Conservation (phyloP, 2,329 filamentous ascomycete genomes). For the Fusarium coffeatum region DNA sequence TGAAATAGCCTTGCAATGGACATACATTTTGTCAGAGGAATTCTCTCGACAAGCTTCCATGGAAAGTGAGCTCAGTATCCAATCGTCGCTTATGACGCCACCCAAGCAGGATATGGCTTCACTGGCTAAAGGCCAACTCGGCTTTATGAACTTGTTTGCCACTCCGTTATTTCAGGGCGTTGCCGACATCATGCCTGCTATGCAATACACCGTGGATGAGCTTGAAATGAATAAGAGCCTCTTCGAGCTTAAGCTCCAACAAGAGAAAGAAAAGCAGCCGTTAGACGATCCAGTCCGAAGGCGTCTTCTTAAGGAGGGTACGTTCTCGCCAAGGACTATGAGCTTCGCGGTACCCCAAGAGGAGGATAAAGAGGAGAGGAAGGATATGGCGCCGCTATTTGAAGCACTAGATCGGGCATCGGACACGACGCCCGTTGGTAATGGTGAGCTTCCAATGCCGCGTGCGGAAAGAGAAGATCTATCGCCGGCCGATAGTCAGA, state of each 20-base stretch:
- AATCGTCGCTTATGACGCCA: conserved; percentile 85
- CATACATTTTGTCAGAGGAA: conserved; percentile 92
- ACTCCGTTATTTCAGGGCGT: conserved; percentile 91
- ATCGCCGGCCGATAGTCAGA: conserved; percentile 45
- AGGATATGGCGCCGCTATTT: conserved; percentile 26
- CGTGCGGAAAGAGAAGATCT: conserved; percentile 44
- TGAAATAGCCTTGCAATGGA: conserved; percentile 87
- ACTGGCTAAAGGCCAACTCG: conserved; percentile 87
- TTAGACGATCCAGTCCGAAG: conserved; percentile 54
- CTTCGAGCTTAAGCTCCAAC: conserved; percentile 76
- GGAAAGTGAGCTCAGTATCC: conserved; percentile 88
- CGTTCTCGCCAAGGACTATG: conserved; percentile 60
- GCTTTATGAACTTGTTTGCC: conserved; percentile 97
- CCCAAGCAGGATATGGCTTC: conserved; percentile 87
- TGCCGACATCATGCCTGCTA: conserved; percentile 83
- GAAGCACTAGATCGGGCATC: conserved; percentile 35
- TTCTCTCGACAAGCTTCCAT: conserved; percentile 93
- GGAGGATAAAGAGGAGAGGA: conserved; percentile 45
- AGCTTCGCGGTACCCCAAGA: conserved; percentile 52
- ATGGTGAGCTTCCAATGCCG: conserved; percentile 40
- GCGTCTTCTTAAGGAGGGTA: conserved; percentile 54
- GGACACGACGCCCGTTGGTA: conserved; percentile 38
- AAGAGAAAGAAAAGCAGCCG: conserved; percentile 66
- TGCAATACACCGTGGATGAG: conserved; percentile 86
- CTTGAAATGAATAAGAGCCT: conserved; percentile 79